Conservation (phyloP, 257 asterid genomes). For the Solanum dulcamara region DNA sequence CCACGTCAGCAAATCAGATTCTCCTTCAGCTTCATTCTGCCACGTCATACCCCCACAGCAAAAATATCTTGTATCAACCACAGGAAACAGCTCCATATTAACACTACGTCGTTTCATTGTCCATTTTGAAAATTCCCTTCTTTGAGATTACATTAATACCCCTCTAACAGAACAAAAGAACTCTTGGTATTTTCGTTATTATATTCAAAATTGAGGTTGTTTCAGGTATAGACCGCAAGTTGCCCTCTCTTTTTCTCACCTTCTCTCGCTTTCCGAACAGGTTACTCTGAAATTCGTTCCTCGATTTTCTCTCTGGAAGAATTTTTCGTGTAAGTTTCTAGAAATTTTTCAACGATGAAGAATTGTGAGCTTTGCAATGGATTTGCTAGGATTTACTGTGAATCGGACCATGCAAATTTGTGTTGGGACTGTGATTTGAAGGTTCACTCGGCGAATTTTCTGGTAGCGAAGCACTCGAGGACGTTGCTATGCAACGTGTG, state of each 20-base stretch:
- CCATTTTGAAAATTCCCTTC: too few species aligned
- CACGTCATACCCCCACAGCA: background rate
- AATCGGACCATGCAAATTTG: slow-evolving; percentile 35
- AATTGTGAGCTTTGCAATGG: slow-evolving; percentile 30
- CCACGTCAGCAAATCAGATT: background rate
- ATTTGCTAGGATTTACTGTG: slow-evolving; percentile 25
- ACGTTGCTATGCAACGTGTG: slow-evolving; percentile 28
- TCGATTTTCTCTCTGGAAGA: background rate
- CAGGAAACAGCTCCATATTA: background rate
- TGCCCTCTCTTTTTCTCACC: background rate
- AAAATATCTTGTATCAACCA: background rate
- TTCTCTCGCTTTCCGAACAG: background rate
- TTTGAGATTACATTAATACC: background rate
- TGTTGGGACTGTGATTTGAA: slow-evolving; percentile 53
- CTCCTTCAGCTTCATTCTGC: background rate
- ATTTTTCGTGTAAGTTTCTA: background rate
- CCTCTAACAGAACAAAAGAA: background rate
- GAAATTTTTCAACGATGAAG: slow-evolving; percentile 8
- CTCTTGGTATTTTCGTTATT: background rate
- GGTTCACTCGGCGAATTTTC: slow-evolving; percentile 49
- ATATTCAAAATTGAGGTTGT: background rate
- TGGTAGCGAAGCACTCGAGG: slow-evolving; percentile 33
- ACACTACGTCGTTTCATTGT: background rate
- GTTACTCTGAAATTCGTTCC: background rate
- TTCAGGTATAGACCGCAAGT: background rate